These are phyloP conservation scores for Papiliotrema fonsecae DNA, from an alignment of 1,284 basidiomycete genomes.

Conservation along the genomic window DNA sequence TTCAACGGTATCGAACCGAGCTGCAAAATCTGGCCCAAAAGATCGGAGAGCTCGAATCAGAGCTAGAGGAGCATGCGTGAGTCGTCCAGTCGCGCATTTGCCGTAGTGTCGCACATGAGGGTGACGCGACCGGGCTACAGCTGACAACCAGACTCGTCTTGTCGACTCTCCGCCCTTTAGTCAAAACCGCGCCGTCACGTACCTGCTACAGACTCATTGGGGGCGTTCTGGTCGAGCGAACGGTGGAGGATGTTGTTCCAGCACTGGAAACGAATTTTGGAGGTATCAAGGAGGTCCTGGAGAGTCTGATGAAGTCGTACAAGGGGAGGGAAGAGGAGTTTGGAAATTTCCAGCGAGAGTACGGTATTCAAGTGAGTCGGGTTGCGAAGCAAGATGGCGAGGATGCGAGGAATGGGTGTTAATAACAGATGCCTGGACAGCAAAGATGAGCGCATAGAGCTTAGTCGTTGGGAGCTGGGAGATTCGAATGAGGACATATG, in stretches of 20 bases:
- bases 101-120: neutral
- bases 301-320: constrained; percentile 74
- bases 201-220: constrained; percentile 97
- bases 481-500: neutral
- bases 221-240: constrained; percentile 91
- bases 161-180: constrained; percentile 63
- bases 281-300: constrained; percentile 77
- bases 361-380: constrained; percentile 60
- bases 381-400: too few relatives aligned
- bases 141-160: constrained; percentile 68
- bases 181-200: constrained; percentile 76
- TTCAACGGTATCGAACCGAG: constrained; percentile 65
- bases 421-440: constrained; percentile 5
- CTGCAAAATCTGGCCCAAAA: constrained; percentile 80
- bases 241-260: constrained; percentile 91
- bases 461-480: too few relatives aligned
- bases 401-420: neutral
- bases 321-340: constrained; percentile 82
- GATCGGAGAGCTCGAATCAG: constrained; percentile 87
- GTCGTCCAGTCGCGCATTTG: constrained; percentile 15
- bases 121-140: too few relatives aligned
- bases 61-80: constrained; percentile 78
- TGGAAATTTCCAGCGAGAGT: constrained; percentile 72
- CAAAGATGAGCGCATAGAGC: neutral
- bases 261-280: constrained; percentile 77